phyloP scores from a whole-genome alignment of 202 grass and related monocot species.

The Panicum hallii region DNA sequence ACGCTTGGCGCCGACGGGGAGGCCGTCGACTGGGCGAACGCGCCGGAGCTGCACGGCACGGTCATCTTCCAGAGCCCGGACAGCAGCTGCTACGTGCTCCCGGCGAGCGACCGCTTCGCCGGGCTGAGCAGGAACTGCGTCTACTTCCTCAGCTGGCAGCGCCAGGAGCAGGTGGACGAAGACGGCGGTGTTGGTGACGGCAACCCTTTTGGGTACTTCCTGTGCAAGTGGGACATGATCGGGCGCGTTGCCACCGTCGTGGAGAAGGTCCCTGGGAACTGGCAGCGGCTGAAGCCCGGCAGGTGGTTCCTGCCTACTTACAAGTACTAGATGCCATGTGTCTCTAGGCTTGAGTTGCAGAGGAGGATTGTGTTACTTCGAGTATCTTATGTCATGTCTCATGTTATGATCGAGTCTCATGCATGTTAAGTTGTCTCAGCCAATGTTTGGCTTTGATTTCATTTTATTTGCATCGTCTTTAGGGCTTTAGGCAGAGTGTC shows the following conservation, averaged over 20 bases:
- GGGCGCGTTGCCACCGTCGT: not conserved
- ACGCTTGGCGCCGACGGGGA: not conserved
- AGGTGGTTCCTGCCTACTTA: constrained; percentile 18
- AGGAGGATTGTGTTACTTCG: too few relatives aligned
- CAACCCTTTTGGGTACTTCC: not conserved
- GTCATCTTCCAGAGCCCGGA: not conserved
- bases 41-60: not conserved
- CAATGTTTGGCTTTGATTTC: constrained; percentile 8
- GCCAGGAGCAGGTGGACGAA: not conserved
- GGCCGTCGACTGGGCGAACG: not conserved
- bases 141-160: constrained; percentile 19
- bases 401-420: not conserved
- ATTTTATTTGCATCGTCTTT: not conserved
- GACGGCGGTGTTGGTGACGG: not conserved
- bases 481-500: not conserved
- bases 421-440: not conserved
- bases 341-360: too few relatives aligned
- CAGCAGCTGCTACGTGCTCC: constrained; percentile 12
- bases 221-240: not conserved
- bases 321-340: not conserved
- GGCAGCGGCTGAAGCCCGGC: not conserved
- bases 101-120: not conserved
- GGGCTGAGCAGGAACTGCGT: not conserved
- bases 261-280: not conserved
- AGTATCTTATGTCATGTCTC: not conserved